Percentiles rank a stretch among this genome's conserved stretches.
Conservation (phyloP, 768 basidiomycete species). For the Zangia roseola region DNA sequence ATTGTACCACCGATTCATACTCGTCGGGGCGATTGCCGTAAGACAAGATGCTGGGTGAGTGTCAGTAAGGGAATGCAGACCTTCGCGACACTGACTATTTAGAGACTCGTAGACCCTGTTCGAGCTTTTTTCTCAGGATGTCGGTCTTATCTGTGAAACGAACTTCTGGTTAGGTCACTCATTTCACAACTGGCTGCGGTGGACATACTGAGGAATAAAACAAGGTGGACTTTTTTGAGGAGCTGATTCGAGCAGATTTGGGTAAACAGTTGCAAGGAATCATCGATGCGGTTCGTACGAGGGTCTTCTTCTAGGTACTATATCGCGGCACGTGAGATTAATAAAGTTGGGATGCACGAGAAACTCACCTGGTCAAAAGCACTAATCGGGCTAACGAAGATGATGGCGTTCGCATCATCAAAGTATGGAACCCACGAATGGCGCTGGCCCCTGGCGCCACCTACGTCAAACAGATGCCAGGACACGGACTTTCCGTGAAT, state of each 20-base stretch:
- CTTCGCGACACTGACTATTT: slow-evolving; percentile 61
- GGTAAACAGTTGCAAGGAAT: slow-evolving; percentile 85
- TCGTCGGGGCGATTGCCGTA: slow-evolving; percentile 80
- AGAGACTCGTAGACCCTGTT: slow-evolving; percentile 64
- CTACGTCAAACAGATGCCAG: slow-evolving; percentile 73
- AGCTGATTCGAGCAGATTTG: slow-evolving; percentile 81
- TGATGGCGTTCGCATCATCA: slow-evolving; percentile 75
- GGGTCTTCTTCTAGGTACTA: slow-evolving; percentile 89
- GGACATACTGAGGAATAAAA: slow-evolving; percentile 56
- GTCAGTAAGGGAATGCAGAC: slow-evolving; percentile 8
- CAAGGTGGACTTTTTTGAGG: slow-evolving; percentile 65
- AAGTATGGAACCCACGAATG: slow-evolving; percentile 72
- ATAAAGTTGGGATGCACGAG: not conserved
- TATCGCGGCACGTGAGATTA: not conserved
- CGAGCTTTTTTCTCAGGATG: slow-evolving; percentile 69
- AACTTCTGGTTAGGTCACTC: not conserved
- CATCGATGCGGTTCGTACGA: slow-evolving; percentile 81
- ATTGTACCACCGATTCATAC: slow-evolving; percentile 77
- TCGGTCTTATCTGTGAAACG: slow-evolving; percentile 67
- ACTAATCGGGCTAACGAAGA: slow-evolving; percentile 76
- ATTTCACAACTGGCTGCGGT: not conserved
- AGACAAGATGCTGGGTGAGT: slow-evolving; percentile 62
- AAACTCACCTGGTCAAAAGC: slow-evolving; percentile 68
- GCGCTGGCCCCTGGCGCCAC: slow-evolving; percentile 69
- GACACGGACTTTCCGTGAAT: slow-evolving; percentile 75